These are phyloP conservation scores for Chondrus crispus DNA, from an alignment of 23 red algal species.

Conservation along the genomic window DNA sequence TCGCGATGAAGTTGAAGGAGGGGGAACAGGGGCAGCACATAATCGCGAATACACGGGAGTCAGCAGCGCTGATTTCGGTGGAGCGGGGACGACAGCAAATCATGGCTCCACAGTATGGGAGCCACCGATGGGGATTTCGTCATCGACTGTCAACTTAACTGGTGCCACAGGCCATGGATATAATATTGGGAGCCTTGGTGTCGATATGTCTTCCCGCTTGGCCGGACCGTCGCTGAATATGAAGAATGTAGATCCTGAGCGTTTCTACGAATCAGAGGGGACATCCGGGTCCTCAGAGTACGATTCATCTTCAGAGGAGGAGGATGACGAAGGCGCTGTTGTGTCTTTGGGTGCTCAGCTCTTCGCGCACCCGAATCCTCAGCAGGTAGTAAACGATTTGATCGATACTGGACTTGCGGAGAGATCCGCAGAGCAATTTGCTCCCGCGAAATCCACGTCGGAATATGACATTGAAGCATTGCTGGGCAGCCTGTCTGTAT, in stretches of 20 bases:
- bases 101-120: not conserved
- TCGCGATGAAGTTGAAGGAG: not conserved
- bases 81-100: not conserved
- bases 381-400: too few relatives aligned
- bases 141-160: not conserved
- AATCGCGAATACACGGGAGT: constrained; percentile 35
- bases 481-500: constrained; percentile 24
- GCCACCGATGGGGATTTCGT: not conserved
- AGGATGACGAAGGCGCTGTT: not conserved
- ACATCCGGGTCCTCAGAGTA: constrained; percentile 8
- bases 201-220: not conserved
- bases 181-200: not conserved
- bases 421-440: too few relatives aligned
- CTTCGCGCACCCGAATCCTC: too few relatives aligned
- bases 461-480: constrained; percentile 53
- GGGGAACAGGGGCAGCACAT: not conserved
- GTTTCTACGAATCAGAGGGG: constrained; percentile 42
- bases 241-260: constrained; percentile 48
- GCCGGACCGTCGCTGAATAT: not conserved
- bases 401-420: too few relatives aligned
- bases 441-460: not conserved
- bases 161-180: not conserved
- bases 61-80: constrained; percentile 34
- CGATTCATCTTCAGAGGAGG: not conserved
- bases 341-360: too few relatives aligned